Base-by-base conservation (phyloP, 2,329 filamentous ascomycete genomes). In the Diaporthe amygdali region DNA sequence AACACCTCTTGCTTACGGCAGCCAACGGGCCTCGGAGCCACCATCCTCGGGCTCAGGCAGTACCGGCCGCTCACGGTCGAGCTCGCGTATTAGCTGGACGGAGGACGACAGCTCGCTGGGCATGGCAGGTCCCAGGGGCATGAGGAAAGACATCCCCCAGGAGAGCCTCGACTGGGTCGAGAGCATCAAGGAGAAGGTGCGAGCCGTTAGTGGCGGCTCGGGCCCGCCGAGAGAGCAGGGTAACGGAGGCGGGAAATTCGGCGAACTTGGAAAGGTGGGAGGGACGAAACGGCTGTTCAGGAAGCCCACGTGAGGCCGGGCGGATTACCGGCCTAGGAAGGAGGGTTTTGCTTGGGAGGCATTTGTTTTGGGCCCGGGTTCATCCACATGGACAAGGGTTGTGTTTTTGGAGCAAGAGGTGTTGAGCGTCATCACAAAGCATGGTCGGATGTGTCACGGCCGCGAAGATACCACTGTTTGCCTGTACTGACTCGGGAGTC, bases 151-250 rank as follows among this genome's bases (percentile, higher is more conserved):
- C 78, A 93, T 90, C 82, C 93, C 90, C 69, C 90, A 91, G 69
- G 91, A 95, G 81, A 94, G 92, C 77, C 86, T 90, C 71, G 90
- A 91, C 47, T 96, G 94, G 94, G 92, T 96, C 12, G 92, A 95
- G 80, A 93, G 91, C 73, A 92, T 96, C 84, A 92, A 94, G 82
- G 92, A 94, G 77, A 92, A 94, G 78, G 94, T 95, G 49, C 89
- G 92, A 71, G 87, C 91, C 56, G 92, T 90, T 72, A 93, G 91
- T 77, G 88, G 88, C 69, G 90, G 66, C 64, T 44, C 64, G 44
- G 69, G 41, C 14, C 46, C 55, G 5, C 51, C 69, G 51, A 68
- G 55, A 90, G 78, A 71, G 63, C 76, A 72, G 70, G 74, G 73
- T 73, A 66, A 66, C 37, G 74, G 39, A 20, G 30, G 22, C 34